Base-by-base conservation (phyloP, 2,329 filamentous ascomycete genomes). In the Colletotrichum sp. region DNA sequence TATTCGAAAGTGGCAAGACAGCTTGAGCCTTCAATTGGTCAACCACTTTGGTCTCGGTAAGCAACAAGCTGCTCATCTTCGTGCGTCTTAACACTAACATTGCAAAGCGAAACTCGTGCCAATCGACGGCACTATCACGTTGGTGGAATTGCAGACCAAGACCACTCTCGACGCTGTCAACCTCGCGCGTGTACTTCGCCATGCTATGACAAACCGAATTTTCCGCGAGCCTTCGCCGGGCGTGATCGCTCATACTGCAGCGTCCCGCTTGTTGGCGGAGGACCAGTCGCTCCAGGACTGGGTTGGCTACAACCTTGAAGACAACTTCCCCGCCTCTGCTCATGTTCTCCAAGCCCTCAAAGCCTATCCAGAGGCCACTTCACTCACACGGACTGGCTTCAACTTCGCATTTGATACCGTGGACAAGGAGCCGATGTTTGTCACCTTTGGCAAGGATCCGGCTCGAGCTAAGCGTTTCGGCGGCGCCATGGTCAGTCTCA, bases 191-290 rank as follows among this genome's bases (percentile, higher is more conserved):
- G 82, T 90, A 8, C 81, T 91, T 32, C 89, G 91, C 9, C 88
- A 92, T 80, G 90, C 88, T 52, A 92, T 92, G 86, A 92, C 90
- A 15, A 90, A 88, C 77, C 84, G 85, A 13, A 86, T 93, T 73
- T 92, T 93, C 82, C 80, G 83, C 59, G 91, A 93, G 78, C 86
- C 88, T 1, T 81, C 81, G 7, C 87, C 89, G 0, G 88, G 88
- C 2, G 76, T 86, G 4, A 87, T 93, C 75, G 88, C 87, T 10
- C 92, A 93, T 80, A 92, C 89, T 3, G 88, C 89, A 2, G 86
- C 87, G 2, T 92, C 90, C 2, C 86, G 86, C 6, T 81, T 88
- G 4, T 85, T 93, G 1, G 88, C 87, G 15, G 84, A 88, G 71
- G 88, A 92, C 78, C 77, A 80, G 3, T 80, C 82, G 28, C 85